Conservation (phyloP, 1,139 yeast species). For the Protomyces inouyei region DNA sequence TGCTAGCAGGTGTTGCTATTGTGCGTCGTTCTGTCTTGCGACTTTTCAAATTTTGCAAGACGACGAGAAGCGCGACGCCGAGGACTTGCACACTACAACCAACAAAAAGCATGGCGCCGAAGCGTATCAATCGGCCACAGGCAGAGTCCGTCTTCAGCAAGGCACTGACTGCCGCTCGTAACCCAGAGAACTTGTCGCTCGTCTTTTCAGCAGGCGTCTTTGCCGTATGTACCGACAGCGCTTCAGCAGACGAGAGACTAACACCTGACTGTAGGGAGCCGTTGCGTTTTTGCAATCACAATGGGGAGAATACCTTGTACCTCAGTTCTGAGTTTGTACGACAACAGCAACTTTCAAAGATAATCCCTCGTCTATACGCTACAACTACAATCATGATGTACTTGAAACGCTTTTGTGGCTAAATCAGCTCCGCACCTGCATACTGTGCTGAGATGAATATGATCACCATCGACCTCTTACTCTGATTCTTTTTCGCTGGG, state of each 20-base stretch:
- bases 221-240: not conserved
- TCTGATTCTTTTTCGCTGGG: not conserved
- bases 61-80: not conserved
- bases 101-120: slow-evolving; percentile 11
- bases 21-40: not conserved
- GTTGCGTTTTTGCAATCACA: slow-evolving; percentile 23
- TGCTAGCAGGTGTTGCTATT: not conserved
- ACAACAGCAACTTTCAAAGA: not conserved
- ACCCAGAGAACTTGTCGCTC: slow-evolving; percentile 21
- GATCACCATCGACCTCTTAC: too few species aligned
- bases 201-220: slow-evolving; percentile 16
- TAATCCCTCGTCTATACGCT: not conserved
- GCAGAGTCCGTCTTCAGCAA: slow-evolving; percentile 3
- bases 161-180: slow-evolving; percentile 5
- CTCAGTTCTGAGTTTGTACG: slow-evolving; percentile 6
- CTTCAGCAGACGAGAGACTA: not conserved
- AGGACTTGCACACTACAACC: too few species aligned
- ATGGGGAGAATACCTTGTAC: slow-evolving; percentile 26
- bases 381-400: not conserved
- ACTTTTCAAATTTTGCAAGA: not conserved
- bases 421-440: too few species aligned
- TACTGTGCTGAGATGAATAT: too few species aligned
- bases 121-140: slow-evolving; percentile 11
- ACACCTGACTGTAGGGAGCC: slow-evolving; percentile 1
- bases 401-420: too few species aligned